Conservation (phyloP, 2,329 filamentous ascomycete genomes). For the Pseudogymnoascus sp. region DNA sequence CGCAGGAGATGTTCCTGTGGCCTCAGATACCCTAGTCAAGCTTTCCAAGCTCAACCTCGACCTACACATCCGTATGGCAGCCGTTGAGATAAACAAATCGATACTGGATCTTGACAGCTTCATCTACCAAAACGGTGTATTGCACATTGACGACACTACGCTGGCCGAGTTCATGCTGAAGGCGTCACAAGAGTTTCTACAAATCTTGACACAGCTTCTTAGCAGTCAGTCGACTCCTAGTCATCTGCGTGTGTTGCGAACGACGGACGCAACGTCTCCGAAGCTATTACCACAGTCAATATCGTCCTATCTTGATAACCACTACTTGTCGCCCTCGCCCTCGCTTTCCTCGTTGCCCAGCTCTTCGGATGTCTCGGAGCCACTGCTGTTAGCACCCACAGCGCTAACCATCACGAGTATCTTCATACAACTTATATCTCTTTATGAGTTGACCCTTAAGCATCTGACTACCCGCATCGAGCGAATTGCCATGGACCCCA, state of each 20-base stretch:
- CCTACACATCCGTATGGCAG: neutral
- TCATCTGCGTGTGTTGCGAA: neutral
- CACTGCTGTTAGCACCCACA: neutral
- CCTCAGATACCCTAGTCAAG: neutral
- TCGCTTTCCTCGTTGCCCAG: neutral
- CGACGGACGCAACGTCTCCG: neutral
- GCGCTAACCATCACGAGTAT: neutral
- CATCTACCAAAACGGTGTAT: neutral
- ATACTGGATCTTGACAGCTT: neutral
- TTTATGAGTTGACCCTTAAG: neutral
- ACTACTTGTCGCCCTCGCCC: neutral
- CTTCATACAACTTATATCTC: neutral
- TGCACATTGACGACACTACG: neutral
- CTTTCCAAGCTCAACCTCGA: slow-evolving; percentile 7
- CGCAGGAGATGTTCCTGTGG: neutral
- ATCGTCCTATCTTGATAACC: neutral
- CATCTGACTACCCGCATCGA: neutral
- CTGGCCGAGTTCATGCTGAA: slow-evolving; percentile 4
- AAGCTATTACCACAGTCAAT: neutral
- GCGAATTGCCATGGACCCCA: neutral
- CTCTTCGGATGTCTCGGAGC: neutral
- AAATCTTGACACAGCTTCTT: slow-evolving; percentile 3
- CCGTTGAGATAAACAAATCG: neutral
- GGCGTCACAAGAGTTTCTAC: slow-evolving; percentile 3
- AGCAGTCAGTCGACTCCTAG: neutral